These are phyloP conservation scores for Ballota nigra DNA, from an alignment of 257 asterid species.

Conservation along the genomic window DNA sequence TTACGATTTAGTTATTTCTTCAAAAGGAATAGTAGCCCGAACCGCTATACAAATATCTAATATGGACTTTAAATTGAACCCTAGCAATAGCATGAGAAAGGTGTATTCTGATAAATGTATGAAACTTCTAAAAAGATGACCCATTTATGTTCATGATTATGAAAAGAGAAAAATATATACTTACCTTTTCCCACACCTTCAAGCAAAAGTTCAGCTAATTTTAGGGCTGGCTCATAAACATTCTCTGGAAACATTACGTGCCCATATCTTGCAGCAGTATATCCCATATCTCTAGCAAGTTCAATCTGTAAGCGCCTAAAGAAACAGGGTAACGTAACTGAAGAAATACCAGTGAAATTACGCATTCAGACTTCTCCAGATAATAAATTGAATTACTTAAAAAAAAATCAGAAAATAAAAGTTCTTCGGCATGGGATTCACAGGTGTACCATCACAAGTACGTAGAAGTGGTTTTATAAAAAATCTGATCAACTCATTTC, in stretches of 20 bases:
- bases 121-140: background rate
- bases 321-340: constrained; percentile 47
- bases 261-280: constrained; percentile 93
- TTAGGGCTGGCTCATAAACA: constrained; percentile 93
- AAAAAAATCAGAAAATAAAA: background rate
- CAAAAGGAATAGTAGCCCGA: background rate
- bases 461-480: background rate
- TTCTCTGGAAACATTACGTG: constrained; percentile 99
- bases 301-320: constrained; percentile 95
- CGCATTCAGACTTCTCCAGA: constrained; percentile 14
- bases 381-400: constrained; percentile 3
- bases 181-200: constrained; percentile 94
- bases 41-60: constrained; percentile 8
- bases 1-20: constrained; percentile 5
- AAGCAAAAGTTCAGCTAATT: constrained; percentile 83
- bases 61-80: constrained; percentile 8
- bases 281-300: constrained; percentile 95
- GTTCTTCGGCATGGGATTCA: background rate
- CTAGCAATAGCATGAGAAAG: background rate
- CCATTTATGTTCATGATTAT: background rate
- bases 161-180: constrained; percentile 9
- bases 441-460: background rate
- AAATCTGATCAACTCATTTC: background rate
- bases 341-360: constrained; percentile 21
- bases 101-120: background rate